Evolutionary conservation across 441 rosid species (phyloP).

Genomic region (Cnidoscolus chayamansa): DNA sequence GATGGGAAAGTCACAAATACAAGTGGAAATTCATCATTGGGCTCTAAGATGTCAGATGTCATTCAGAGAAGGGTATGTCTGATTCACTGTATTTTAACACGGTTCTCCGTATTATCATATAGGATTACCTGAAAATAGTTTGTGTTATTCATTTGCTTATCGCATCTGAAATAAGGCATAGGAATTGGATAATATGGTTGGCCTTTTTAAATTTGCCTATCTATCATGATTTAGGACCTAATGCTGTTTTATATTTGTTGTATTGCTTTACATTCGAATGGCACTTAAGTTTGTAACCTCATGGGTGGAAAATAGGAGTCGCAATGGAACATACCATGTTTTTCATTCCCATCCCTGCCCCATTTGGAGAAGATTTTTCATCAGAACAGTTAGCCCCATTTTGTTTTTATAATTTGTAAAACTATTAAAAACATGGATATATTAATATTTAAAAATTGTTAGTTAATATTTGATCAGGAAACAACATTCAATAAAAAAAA

Average conservation of each 20-base stretch:
- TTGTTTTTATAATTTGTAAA: too few species aligned
- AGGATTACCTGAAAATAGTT: neutral
- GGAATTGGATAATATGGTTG: neutral
- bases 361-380: neutral
- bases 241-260: neutral
- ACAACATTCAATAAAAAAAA: too few species aligned
- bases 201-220: neutral
- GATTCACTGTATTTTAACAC: slow-evolving; percentile 3
- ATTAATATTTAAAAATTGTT: too few species aligned
- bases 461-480: neutral
- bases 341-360: neutral
- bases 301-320: neutral
- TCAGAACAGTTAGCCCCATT: neutral
- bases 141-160: neutral
- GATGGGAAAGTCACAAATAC: slow-evolving; percentile 53
- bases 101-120: neutral
- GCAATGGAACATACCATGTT: too few species aligned
- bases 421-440: too few species aligned
- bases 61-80: slow-evolving; percentile 83
- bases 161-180: neutral
- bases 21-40: slow-evolving; percentile 50
- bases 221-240: neutral
- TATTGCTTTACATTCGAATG: neutral
- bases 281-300: neutral
- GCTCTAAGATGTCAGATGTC: slow-evolving; percentile 68